Percentiles rank a stretch among this genome's conserved stretches.
These are phyloP conservation scores for Parmelia sp. DNA, from an alignment of 495 filamentous ascomycete species.

Conservation along the genomic window DNA sequence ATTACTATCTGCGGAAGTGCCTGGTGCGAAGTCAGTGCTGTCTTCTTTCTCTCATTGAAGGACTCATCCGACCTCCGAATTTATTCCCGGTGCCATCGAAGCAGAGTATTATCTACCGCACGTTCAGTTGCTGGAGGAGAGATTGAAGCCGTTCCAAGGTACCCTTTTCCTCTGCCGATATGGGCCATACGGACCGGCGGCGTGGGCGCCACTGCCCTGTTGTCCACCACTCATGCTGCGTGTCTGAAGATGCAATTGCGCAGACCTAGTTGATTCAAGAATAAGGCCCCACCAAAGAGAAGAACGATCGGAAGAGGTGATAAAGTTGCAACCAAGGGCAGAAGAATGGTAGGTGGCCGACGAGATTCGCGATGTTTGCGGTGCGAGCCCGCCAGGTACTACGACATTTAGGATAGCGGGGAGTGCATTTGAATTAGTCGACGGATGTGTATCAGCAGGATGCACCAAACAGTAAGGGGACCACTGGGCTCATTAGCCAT, in stretches of 20 bases:
- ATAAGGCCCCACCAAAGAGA: not conserved
- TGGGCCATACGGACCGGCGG: slow-evolving; percentile 7
- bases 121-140: slow-evolving; percentile 22
- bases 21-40: slow-evolving; percentile 38
- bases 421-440: not conserved
- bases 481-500: not conserved
- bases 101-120: slow-evolving; percentile 64
- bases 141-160: not conserved
- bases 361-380: not conserved
- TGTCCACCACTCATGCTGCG: not conserved
- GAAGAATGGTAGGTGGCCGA: not conserved
- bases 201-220: not conserved
- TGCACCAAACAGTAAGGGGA: not conserved
- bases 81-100: slow-evolving; percentile 91
- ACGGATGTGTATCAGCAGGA: not conserved
- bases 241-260: not conserved
- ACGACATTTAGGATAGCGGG: not conserved
- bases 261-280: not conserved
- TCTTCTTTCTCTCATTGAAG: not conserved
- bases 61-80: slow-evolving; percentile 53
- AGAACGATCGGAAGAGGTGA: not conserved
- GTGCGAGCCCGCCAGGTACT: not conserved
- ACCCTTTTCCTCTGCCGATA: slow-evolving; percentile 22
- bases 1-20: slow-evolving; percentile 77
- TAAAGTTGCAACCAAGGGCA: not conserved